phyloP scores from a whole-genome alignment of 148 eudicot genomes.

The Spergularia bocconei region DNA sequence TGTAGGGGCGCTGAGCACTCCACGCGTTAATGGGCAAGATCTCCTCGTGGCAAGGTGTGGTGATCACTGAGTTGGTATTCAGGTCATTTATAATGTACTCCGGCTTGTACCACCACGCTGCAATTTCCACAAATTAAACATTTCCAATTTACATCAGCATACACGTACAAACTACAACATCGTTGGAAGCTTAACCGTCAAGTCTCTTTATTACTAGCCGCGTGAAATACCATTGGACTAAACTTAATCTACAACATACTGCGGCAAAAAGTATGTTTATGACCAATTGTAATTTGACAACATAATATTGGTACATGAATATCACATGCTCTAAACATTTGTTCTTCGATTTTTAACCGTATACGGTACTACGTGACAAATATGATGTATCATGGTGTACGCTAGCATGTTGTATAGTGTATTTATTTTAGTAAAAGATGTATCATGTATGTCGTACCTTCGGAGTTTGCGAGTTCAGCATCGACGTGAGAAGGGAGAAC shows the following conservation, averaged over 20 bases:
- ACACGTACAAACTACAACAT: too few relatives aligned
- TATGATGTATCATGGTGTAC: too few relatives aligned
- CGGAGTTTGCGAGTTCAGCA: conserved; percentile 73
- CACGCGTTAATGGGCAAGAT: conserved; percentile 70
- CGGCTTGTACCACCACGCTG: conserved; percentile 98
- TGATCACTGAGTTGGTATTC: conserved; percentile 92
- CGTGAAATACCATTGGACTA: too few relatives aligned
- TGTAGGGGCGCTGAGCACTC: conserved; percentile 84
- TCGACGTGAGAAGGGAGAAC: conserved; percentile 89
- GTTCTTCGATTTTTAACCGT: too few relatives aligned
- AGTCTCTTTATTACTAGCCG: not conserved
- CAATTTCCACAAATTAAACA: not conserved
- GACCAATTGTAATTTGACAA: not conserved
- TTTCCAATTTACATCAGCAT: too few relatives aligned
- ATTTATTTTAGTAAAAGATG: too few relatives aligned
- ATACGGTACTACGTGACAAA: too few relatives aligned
- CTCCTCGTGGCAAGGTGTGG: conserved; percentile 81
- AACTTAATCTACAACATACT: too few relatives aligned
- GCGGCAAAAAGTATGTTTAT: not conserved
- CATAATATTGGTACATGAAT: not conserved
- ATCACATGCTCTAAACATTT: not conserved
- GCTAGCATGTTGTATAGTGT: too few relatives aligned
- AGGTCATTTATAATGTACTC: conserved; percentile 90
- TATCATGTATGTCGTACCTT: conserved; percentile 46
- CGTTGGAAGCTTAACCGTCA: not conserved